Percentiles rank a stretch among this genome's conserved stretches.
Evolutionary conservation across 2,329 filamentous ascomycete species (phyloP).

Genomic region (Sporothrix globosa): DNA sequence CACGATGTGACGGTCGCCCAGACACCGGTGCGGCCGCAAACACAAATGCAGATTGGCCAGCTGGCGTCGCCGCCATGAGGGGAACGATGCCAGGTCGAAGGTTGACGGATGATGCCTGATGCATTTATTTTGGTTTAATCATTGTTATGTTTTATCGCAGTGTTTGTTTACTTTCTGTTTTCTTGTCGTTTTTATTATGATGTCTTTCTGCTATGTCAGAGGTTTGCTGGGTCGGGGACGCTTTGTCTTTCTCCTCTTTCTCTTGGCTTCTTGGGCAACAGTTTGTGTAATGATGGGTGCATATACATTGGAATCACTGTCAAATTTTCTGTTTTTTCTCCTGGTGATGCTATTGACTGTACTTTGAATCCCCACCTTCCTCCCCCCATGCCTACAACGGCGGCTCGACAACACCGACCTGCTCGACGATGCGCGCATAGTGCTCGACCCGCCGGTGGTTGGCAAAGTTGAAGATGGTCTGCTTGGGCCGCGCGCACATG

Average conservation of each 20-base stretch:
- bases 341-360: background rate
- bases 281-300: constrained; percentile 27
- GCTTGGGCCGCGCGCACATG: constrained; percentile 53
- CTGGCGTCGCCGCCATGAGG: constrained; percentile 34
- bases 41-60: constrained; percentile 31
- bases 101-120: background rate
- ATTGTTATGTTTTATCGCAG: background rate
- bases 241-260: constrained; percentile 2
- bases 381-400: background rate
- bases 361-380: background rate
- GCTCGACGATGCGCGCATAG: constrained; percentile 47
- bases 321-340: background rate
- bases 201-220: background rate
- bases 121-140: background rate
- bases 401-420: constrained; percentile 46
- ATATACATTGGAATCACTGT: constrained; percentile 14
- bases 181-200: background rate
- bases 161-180: background rate
- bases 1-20: constrained; percentile 31
- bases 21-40: constrained; percentile 31
- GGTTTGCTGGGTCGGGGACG: constrained; percentile 1
- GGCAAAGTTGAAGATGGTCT: constrained; percentile 52
- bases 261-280: background rate
- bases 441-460: constrained; percentile 51
- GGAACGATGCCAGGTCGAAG: background rate